Evolutionary conservation across 2,329 filamentous ascomycete genomes (phyloP), one percentile per base, ranked within the genome.

Genomic region (Pyrenochaeta sp.): DNA sequence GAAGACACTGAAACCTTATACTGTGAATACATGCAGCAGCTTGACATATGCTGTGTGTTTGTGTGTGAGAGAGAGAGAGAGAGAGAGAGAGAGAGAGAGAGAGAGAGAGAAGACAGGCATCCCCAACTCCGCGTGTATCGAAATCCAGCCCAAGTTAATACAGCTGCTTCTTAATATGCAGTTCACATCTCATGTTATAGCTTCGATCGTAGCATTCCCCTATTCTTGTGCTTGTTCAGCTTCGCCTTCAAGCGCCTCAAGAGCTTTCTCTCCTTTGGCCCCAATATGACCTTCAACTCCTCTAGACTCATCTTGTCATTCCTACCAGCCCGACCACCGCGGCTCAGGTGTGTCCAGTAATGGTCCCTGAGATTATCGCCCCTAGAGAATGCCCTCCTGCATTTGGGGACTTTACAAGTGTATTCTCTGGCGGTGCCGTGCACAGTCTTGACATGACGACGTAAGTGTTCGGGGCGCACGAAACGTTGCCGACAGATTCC

Each of bases 341-440:
- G 46, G 1, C 51, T 21, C 4, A 69, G n/a, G 41, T 69, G 66
- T 15, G 64, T 68, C 55, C 61, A 65, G 49, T 69, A 69, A 27
- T 69, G 66, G 14, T 66, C 60, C 0, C 63, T 58, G 9, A 65
- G 35, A 41, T 69, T 69, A 40, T 69, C 66, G 2, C 60, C 58
- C n/a, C 66, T 61, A 1, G 55, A 57, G 32, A 69, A 69, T 2
- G 17, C 18, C 20, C 32, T 54, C 2, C 7, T 11, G 36, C 66
- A 69, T 2, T 15, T 14, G 6, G 58, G 53, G 3, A 68, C 43
- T 29, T 60, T 59, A 37, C 66, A 68, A 1, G 4, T 2, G 6
- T 52, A 56, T 2, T 43, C n/a, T 21, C 45, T 56, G 0, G 31
- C 11, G 5, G 14, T 20, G 7, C 31, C 27, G 33, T 68, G 66